Evolutionary conservation across 2,329 filamentous ascomycete genomes (phyloP).

Genomic region (Rutstroemia sp.): DNA sequence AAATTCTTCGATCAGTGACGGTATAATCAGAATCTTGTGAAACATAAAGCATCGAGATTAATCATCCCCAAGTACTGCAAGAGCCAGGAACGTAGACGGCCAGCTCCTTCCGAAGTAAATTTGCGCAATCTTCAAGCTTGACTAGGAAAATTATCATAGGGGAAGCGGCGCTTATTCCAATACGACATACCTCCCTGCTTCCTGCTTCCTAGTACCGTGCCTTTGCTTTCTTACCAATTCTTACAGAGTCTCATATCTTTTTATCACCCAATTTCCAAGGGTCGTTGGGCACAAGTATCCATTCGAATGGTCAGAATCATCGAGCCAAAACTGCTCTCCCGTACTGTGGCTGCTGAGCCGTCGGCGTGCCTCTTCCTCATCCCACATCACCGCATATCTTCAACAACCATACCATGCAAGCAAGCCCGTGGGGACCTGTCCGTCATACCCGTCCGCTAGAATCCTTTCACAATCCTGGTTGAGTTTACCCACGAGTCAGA

Average conservation of each 20-base stretch:
- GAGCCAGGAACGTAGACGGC: background rate
- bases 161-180: conserved; percentile 8
- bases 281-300: too few relatives aligned
- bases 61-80: background rate
- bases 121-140: conserved; percentile 1
- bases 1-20: background rate
- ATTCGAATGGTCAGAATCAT: too few relatives aligned
- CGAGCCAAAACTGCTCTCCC: background rate
- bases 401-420: conserved; percentile 2
- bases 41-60: background rate
- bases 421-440: conserved; percentile 10
- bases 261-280: background rate
- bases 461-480: conserved; percentile 2
- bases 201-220: too few relatives aligned
- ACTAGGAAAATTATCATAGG: background rate
- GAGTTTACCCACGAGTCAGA: conserved; percentile 1
- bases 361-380: background rate
- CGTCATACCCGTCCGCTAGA: conserved; percentile 8
- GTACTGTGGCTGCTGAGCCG: background rate
- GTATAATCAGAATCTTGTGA: background rate
- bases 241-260: background rate
- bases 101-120: background rate
- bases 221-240: background rate
- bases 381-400: conserved; percentile 6
- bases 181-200: background rate